Conservation (phyloP, 805 yeast genomes). For the Lachancea lanzarotensis region DNA sequence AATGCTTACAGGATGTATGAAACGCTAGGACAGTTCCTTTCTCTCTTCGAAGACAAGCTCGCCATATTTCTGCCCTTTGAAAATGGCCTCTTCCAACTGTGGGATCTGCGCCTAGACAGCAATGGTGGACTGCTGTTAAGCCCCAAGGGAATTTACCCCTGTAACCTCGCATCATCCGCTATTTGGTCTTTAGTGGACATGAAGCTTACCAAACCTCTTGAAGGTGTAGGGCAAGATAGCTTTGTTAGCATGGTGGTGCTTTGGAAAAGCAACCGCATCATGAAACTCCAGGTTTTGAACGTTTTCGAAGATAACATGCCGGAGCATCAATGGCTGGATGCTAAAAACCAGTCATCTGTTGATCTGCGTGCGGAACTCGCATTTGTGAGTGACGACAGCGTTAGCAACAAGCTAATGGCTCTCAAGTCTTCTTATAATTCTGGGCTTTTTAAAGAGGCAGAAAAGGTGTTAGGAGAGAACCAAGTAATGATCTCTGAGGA, state of each 20-base stretch:
- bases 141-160: conserved; percentile 13
- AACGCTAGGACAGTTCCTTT: conserved; percentile 32
- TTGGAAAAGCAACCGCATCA: conserved; percentile 60
- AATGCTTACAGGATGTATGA: conserved; percentile 17
- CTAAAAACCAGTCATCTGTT: conserved; percentile 21
- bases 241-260: conserved; percentile 37
- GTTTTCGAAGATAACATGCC: conserved; percentile 23
- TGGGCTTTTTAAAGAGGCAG: conserved; percentile 44
- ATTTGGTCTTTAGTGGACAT: conserved; percentile 31
- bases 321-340: conserved; percentile 24
- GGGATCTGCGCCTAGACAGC: conserved; percentile 23
- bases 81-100: conserved; percentile 39
- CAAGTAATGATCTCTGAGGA: conserved; percentile 19
- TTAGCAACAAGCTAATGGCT: conserved; percentile 40
- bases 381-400: conserved; percentile 41
- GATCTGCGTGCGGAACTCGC: conserved; percentile 38
- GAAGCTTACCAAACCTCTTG: conserved; percentile 21
- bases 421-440: conserved; percentile 47
- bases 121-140: conserved; percentile 13
- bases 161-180: conserved; percentile 26
- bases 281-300: conserved; percentile 37
- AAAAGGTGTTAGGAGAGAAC: conserved; percentile 24
- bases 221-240: conserved; percentile 14
- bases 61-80: conserved; percentile 39
- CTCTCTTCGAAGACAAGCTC: conserved; percentile 30